phyloP scores from a whole-genome alignment of 2,329 filamentous ascomycete genomes.

The Microcera coccophila region DNA sequence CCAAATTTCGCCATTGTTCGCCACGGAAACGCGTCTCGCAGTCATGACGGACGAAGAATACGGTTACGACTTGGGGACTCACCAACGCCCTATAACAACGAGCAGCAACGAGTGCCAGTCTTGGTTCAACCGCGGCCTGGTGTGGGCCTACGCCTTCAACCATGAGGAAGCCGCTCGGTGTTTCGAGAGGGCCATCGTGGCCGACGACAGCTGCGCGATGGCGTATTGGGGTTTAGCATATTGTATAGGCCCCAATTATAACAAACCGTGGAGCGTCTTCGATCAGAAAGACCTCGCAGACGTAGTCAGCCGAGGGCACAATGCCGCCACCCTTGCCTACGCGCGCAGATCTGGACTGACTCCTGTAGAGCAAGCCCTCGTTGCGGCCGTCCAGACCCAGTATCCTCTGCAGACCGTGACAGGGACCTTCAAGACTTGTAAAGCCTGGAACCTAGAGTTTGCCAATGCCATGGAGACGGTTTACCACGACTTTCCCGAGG shows the following conservation, averaged over 20 bases:
- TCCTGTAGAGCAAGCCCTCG: constrained; percentile 54
- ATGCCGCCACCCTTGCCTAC: constrained; percentile 28
- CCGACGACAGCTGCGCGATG: constrained; percentile 56
- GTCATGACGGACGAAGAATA: not conserved
- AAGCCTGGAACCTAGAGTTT: constrained; percentile 31
- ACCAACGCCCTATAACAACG: constrained; percentile 53
- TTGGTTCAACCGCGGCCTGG: constrained; percentile 71
- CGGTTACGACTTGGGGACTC: constrained; percentile 57
- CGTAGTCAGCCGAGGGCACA: constrained; percentile 39
- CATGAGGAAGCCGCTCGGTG: constrained; percentile 66
- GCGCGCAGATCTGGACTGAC: constrained; percentile 13
- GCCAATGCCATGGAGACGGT: constrained; percentile 38
- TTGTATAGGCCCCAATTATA: constrained; percentile 68
- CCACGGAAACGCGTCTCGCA: not conserved
- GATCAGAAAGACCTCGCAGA: constrained; percentile 55
- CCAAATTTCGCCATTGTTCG: not conserved
- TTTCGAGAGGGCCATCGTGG: constrained; percentile 56
- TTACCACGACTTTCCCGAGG: constrained; percentile 34
- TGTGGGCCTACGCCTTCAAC: constrained; percentile 74
- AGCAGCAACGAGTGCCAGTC: constrained; percentile 48
- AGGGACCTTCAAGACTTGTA: constrained; percentile 41
- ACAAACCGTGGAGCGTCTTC: constrained; percentile 74
- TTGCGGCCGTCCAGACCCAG: constrained; percentile 56
- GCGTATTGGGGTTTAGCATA: constrained; percentile 70
- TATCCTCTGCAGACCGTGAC: constrained; percentile 48